phyloP scores from a whole-genome alignment of 768 basidiomycete genomes.

The Amanita inopinata region DNA sequence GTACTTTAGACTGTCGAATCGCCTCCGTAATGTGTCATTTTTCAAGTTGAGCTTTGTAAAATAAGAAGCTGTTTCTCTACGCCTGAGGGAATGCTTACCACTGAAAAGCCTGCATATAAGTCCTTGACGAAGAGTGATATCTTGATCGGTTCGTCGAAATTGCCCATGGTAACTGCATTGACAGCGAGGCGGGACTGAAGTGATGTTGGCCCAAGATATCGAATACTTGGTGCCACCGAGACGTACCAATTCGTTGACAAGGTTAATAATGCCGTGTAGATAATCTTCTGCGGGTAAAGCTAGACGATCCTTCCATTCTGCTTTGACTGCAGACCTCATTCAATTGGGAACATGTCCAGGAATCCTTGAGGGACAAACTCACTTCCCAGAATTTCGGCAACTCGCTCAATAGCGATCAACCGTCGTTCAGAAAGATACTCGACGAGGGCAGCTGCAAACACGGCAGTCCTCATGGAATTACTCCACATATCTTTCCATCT shows the following conservation, averaged over 20 bases:
- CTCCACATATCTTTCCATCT: constrained; percentile 81
- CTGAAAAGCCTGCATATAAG: constrained; percentile 74
- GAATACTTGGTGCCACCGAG: not conserved
- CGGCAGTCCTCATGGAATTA: constrained; percentile 52
- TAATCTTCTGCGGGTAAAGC: constrained; percentile 67
- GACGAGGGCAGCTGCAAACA: constrained; percentile 57
- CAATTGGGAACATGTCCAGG: constrained; percentile 2
- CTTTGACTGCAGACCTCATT: constrained; percentile 37
- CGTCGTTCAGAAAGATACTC: constrained; percentile 53
- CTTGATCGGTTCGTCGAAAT: constrained; percentile 69
- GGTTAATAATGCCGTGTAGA: constrained; percentile 65
- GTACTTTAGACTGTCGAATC: constrained; percentile 78
- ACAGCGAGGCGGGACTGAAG: constrained; percentile 67
- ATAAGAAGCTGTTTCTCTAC: not conserved
- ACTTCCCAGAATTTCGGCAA: constrained; percentile 58
- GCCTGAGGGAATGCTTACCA: constrained; percentile 34
- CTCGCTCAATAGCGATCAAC: constrained; percentile 46
- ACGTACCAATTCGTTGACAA: constrained; percentile 74
- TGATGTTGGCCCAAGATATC: not conserved
- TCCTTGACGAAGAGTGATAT: constrained; percentile 78
- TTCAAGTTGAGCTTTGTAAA: constrained; percentile 62
- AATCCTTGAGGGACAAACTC: constrained; percentile 20
- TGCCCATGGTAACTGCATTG: constrained; percentile 74
- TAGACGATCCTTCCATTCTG: constrained; percentile 61
- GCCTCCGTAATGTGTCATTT: constrained; percentile 63